Conservation (phyloP, 2,329 filamentous ascomycete genomes). For the Pseudocercospora eumusae region DNA sequence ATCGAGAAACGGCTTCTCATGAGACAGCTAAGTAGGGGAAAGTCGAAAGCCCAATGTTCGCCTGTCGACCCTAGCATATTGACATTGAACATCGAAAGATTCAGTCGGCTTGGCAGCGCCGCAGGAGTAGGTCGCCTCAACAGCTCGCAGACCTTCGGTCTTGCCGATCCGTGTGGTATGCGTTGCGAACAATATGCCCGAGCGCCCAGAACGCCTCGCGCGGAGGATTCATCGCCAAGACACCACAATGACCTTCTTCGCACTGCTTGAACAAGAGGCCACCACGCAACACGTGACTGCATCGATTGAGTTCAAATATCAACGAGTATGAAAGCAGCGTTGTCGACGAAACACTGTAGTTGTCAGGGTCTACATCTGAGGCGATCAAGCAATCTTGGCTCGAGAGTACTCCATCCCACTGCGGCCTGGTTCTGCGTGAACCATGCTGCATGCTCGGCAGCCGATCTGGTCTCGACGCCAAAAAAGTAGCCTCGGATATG, state of each 20-base stretch:
- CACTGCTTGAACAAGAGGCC: too few species aligned
- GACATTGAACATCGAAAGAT: background rate
- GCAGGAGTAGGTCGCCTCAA: background rate
- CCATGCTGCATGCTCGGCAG: background rate
- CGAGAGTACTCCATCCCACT: background rate
- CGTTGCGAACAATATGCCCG: too few species aligned
- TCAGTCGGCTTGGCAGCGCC: background rate
- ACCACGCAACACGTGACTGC: too few species aligned
- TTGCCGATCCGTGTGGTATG: too few species aligned
- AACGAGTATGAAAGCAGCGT: too few species aligned
- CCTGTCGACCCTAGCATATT: background rate
- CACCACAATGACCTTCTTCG: background rate
- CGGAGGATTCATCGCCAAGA: background rate
- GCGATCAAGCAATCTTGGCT: background rate
- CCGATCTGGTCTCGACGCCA: background rate
- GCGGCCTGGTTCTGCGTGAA: too few species aligned
- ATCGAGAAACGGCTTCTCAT: slow-evolving; percentile 23
- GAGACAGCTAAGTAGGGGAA: background rate
- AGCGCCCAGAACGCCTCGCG: background rate
- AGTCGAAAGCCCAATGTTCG: background rate
- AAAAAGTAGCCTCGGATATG: background rate
- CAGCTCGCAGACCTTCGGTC: background rate
- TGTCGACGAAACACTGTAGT: too few species aligned
- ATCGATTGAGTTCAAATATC: too few species aligned
- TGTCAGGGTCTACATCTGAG: too few species aligned